phyloP scores from a whole-genome alignment of 2,329 filamentous ascomycete genomes.

The Scedosporium aurantiacum region DNA sequence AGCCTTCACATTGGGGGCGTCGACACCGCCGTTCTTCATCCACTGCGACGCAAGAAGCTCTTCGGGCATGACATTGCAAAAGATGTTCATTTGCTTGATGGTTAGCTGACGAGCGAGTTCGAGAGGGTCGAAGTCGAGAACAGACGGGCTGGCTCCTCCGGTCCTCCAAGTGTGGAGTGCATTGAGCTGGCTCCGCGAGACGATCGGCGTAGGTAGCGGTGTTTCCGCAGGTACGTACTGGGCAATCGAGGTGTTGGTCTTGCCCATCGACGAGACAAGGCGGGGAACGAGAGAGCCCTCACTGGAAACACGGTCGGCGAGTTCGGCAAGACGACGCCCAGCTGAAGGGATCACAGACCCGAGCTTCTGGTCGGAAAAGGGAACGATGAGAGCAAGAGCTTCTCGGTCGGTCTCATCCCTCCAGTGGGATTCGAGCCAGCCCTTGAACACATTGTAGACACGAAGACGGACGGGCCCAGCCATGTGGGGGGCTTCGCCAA shows the following conservation, averaged over 20 bases:
- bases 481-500: slow-evolving; percentile 63
- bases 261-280: slow-evolving; percentile 75
- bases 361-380: slow-evolving; percentile 69
- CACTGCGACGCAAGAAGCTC: slow-evolving; percentile 87
- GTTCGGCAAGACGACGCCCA: slow-evolving; percentile 67
- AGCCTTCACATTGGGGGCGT: slow-evolving; percentile 80
- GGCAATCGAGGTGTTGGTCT: slow-evolving; percentile 66
- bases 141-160: slow-evolving; percentile 57
- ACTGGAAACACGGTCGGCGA: slow-evolving; percentile 66
- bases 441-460: slow-evolving; percentile 94
- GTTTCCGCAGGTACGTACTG: slow-evolving; percentile 61
- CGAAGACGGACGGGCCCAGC: slow-evolving; percentile 74
- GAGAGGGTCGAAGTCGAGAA: slow-evolving; percentile 83
- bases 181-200: slow-evolving; percentile 68
- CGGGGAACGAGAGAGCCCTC: slow-evolving; percentile 71
- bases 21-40: slow-evolving; percentile 74
- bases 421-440: slow-evolving; percentile 96
- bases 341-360: slow-evolving; percentile 60
- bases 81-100: slow-evolving; percentile 80
- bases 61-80: slow-evolving; percentile 83
- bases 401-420: slow-evolving; percentile 66
- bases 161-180: slow-evolving; percentile 64
- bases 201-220: slow-evolving; percentile 55
- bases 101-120: slow-evolving; percentile 90
- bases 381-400: slow-evolving; percentile 63